Evolutionary conservation across 2,329 filamentous ascomycete species (phyloP), one percentile per base, ranked within the genome.

Genomic region (Aspergillus brasiliensis): DNA sequence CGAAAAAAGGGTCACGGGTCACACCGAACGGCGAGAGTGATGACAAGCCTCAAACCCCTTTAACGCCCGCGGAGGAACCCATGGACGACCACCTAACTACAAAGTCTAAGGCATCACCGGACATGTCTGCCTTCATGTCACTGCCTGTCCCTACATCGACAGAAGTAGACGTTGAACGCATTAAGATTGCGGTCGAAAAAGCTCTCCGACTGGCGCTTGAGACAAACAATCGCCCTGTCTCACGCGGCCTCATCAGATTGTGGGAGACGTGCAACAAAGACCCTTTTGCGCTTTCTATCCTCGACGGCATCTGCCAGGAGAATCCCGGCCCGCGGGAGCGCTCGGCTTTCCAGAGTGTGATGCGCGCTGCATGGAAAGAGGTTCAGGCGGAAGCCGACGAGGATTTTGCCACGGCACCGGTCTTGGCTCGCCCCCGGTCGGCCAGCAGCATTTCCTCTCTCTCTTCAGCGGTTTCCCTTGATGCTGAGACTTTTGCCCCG

Each of bases 391-490:
- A 55, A 44, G 31, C 56, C 49, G 42, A 48, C 15, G 34, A 49
- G 8, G 58, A 44, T 3, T 51, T 58, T 37, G 42, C 59, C 40
- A 40, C 58, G 13, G 42, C 56, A 17, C 56, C 62, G 38, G 51
- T 42, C 56, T 56, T 65, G 47, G 61, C 53, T 37, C 67, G 70
- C 17, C 64, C 65, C 10, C 64, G 64, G 6, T 73, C 71, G 15
- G 66, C 65, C 23, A 67, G 64, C 42, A 77, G 71, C 19, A 69
- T 71, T 11, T 77, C 76, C 15, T 78, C 75, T 11, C 59, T 78
- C 21, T 79, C 78, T 37, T 75, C 77, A 8, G 74, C 74, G 8
- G 73, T 76, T 44, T 77, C 77, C 5, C 63, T 77, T 34, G 71
- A 75, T 40, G 68, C 67, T 49, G 74, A 77, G 56, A 70, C 71